A percentile compares a stretch with the other conserved stretches of the same genome.
Evolutionary conservation across 495 filamentous ascomycete genomes (phyloP).

Genomic region (Aspergillus kassunensis): DNA sequence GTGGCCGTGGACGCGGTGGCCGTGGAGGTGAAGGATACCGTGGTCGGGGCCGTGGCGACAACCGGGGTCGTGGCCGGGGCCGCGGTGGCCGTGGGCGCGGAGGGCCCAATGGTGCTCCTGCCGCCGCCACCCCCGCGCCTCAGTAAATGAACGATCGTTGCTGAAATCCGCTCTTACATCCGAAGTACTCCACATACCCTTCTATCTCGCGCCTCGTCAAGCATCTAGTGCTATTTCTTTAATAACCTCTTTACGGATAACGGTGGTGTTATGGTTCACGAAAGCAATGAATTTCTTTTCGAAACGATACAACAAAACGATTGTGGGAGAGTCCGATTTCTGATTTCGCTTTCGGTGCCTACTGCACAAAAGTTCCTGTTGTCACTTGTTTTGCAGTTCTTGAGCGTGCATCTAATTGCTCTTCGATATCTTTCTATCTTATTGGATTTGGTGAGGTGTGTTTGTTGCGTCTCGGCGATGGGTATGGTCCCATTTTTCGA

Average conservation of each 20-base stretch:
- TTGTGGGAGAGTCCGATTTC: constrained; percentile 15
- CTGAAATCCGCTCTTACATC: not conserved
- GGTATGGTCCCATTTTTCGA: constrained; percentile 6
- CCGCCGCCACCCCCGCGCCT: constrained; percentile 19
- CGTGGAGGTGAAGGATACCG: constrained; percentile 47
- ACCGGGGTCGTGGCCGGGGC: constrained; percentile 28
- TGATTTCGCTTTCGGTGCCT: constrained; percentile 17
- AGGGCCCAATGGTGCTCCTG: constrained; percentile 26
- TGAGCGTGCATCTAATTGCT: constrained; percentile 43
- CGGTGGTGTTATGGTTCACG: constrained; percentile 42
- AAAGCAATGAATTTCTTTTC: constrained; percentile 41
- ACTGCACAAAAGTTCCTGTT: constrained; percentile 29
- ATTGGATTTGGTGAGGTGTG: constrained; percentile 35
- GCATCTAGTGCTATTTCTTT: constrained; percentile 11
- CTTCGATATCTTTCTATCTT: constrained; percentile 23
- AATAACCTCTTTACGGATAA: constrained; percentile 23
- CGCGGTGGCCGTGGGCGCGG: constrained; percentile 34
- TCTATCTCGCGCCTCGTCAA: not conserved
- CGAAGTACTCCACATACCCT: constrained; percentile 1
- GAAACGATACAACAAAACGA: constrained; percentile 22
- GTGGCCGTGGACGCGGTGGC: constrained; percentile 57
- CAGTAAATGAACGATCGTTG: constrained; percentile 11
- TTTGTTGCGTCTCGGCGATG: constrained; percentile 13
- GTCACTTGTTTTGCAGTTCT: constrained; percentile 33
- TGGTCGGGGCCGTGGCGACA: constrained; percentile 36